Evolutionary conservation across 768 basidiomycete species (phyloP).

Genomic region (Lanmaoa pseudosensibilis): DNA sequence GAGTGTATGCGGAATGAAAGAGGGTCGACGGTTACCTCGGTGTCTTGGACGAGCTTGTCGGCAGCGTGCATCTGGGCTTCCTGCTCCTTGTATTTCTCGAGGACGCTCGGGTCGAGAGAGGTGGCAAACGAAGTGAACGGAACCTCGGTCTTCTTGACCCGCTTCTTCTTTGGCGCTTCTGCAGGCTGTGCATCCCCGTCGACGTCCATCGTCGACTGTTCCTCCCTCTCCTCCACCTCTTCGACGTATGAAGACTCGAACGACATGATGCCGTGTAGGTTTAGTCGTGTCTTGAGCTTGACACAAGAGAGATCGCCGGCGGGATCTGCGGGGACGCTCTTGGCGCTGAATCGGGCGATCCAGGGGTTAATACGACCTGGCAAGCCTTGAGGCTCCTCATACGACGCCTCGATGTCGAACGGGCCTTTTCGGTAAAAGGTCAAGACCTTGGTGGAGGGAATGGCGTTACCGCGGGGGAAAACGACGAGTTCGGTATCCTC

Average conservation of each 20-base stretch:
- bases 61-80: slow-evolving; percentile 87
- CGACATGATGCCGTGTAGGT: slow-evolving; percentile 80
- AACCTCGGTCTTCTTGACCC: slow-evolving; percentile 80
- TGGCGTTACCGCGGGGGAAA: slow-evolving; percentile 79
- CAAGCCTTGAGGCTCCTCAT: slow-evolving; percentile 68
- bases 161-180: slow-evolving; percentile 73
- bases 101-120: slow-evolving; percentile 58
- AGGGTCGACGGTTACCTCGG: slow-evolving; percentile 63
- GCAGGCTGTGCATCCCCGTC: slow-evolving; percentile 48
- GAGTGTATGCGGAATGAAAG: neutral
- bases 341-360: slow-evolving; percentile 79
- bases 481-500: slow-evolving; percentile 92
- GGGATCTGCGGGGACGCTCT: slow-evolving; percentile 68
- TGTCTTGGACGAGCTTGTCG: slow-evolving; percentile 97
- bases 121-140: slow-evolving; percentile 65
- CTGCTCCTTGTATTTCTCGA: slow-evolving; percentile 72
- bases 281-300: slow-evolving; percentile 89
- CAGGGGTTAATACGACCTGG: slow-evolving; percentile 84
- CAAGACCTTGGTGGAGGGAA: slow-evolving; percentile 94
- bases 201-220: slow-evolving; percentile 65
- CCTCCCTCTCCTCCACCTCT: slow-evolving; percentile 78
- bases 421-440: slow-evolving; percentile 89
- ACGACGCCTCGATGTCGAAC: slow-evolving; percentile 86
- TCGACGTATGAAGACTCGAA: slow-evolving; percentile 88
- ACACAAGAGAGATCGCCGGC: slow-evolving; percentile 77